Conservation (phyloP, 768 basidiomycete species). For the Coprinopsis marcescibilis region DNA sequence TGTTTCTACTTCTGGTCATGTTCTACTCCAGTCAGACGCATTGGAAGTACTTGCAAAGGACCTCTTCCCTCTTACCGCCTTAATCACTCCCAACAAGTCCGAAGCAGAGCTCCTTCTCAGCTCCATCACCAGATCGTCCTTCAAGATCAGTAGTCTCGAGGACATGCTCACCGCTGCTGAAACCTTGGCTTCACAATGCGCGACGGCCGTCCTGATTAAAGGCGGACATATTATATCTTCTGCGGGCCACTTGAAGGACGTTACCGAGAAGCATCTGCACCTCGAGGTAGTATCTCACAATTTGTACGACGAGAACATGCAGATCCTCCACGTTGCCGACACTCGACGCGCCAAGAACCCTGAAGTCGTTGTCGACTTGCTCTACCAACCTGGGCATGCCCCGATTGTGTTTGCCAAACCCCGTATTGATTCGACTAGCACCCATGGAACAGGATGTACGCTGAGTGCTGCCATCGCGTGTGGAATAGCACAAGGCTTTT, state of each 20-base stretch:
- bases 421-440: slow-evolving; percentile 59
- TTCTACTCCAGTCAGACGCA: slow-evolving; percentile 63
- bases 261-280: slow-evolving; percentile 23
- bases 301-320: slow-evolving; percentile 51
- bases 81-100: slow-evolving; percentile 82
- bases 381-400: slow-evolving; percentile 33
- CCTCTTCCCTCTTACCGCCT: slow-evolving; percentile 63
- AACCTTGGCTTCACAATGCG: slow-evolving; percentile 41
- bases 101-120: slow-evolving; percentile 70
- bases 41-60: slow-evolving; percentile 50
- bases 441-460: slow-evolving; percentile 93
- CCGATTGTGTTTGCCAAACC: slow-evolving; percentile 55
- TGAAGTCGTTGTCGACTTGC: slow-evolving; percentile 57
- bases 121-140: slow-evolving; percentile 21
- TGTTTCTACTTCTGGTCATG: slow-evolving; percentile 86
- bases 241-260: slow-evolving; percentile 35
- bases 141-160: slow-evolving; percentile 37
- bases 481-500: slow-evolving; percentile 49
- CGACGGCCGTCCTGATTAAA: slow-evolving; percentile 67
- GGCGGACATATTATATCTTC: slow-evolving; percentile 69
- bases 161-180: slow-evolving; percentile 59
- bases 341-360: slow-evolving; percentile 12
- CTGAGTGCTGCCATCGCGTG: slow-evolving; percentile 79
- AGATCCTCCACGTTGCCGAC: slow-evolving; percentile 42
- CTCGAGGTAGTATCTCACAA: slow-evolving; percentile 40